Evolutionary conservation across 179 eudicot genomes (phyloP).

Genomic region (Beta macrorhiza): DNA sequence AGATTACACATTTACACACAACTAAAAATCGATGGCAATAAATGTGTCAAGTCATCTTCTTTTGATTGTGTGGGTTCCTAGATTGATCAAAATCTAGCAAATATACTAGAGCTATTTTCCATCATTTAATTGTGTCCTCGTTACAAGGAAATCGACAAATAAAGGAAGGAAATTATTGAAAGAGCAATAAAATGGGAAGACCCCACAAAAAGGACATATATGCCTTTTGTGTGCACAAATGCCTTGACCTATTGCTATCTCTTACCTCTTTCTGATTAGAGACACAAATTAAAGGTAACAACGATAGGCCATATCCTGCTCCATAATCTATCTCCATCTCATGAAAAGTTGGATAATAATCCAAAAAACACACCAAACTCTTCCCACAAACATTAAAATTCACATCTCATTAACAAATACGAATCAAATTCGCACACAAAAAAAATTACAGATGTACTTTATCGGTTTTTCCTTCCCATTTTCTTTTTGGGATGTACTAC

Average conservation of each 20-base stretch:
- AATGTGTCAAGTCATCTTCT: slow-evolving; percentile 29
- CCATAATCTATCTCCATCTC: slow-evolving; percentile 23
- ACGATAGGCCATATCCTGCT: slow-evolving; percentile 26
- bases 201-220: slow-evolving; percentile 37
- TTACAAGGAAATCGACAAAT: slow-evolving; percentile 26
- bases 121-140: slow-evolving; percentile 29
- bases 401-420: background rate
- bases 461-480: too few species aligned
- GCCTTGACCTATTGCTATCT: slow-evolving; percentile 32
- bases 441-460: too few species aligned
- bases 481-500: too few species aligned
- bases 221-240: slow-evolving; percentile 32
- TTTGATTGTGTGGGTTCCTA: slow-evolving; percentile 29
- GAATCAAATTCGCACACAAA: slow-evolving; percentile 10
- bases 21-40: background rate
- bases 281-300: slow-evolving; percentile 16
- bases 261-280: slow-evolving; percentile 20
- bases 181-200: slow-evolving; percentile 30
- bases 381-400: too few species aligned
- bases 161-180: slow-evolving; percentile 29
- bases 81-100: slow-evolving; percentile 21
- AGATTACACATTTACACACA: background rate
- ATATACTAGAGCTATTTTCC: slow-evolving; percentile 20
- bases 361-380: too few species aligned
- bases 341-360: background rate